Evolutionary conservation across 2,329 filamentous ascomycete species (phyloP).

Genomic region (Phaeophleospora eucalypticola): DNA sequence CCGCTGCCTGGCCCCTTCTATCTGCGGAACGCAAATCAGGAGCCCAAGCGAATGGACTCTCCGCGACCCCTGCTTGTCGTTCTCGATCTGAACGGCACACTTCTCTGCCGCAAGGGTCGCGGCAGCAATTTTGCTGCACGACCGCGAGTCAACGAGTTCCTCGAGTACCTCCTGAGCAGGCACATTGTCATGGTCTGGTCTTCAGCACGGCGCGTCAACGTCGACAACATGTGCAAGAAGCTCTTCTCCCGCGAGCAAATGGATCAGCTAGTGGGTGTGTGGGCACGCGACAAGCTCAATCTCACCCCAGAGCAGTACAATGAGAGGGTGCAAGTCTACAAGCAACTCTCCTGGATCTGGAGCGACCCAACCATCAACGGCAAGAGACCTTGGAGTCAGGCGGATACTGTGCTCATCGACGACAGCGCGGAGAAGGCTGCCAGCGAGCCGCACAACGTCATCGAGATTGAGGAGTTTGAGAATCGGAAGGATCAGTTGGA

Average conservation of each 20-base stretch:
- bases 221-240: conserved; percentile 60
- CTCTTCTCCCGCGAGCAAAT: conserved; percentile 58
- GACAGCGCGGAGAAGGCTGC: conserved; percentile 77
- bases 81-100: conserved; percentile 88
- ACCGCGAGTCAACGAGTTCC: conserved; percentile 64
- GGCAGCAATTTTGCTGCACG: conserved; percentile 45
- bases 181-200: conserved; percentile 90
- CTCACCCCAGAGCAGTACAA: conserved; percentile 63
- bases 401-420: conserved; percentile 85
- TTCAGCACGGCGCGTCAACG: conserved; percentile 71
- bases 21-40: conserved; percentile 12
- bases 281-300: conserved; percentile 73
- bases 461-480: conserved; percentile 74
- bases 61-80: conserved; percentile 64
- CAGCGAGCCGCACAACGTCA: conserved; percentile 76
- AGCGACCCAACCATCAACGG: conserved; percentile 40
- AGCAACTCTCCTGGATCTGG: conserved; percentile 75
- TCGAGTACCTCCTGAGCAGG: conserved; percentile 67
- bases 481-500: conserved; percentile 42
- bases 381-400: conserved; percentile 67
- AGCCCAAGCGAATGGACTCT: conserved; percentile 5
- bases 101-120: conserved; percentile 62
- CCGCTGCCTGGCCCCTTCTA: conserved; percentile 24
- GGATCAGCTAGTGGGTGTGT: conserved; percentile 61
- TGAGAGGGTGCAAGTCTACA: conserved; percentile 79